Evolutionary conservation across 306 rosid genomes (phyloP), one percentile per base, ranked within the genome.

Genomic region (Castanea mollissima): DNA sequence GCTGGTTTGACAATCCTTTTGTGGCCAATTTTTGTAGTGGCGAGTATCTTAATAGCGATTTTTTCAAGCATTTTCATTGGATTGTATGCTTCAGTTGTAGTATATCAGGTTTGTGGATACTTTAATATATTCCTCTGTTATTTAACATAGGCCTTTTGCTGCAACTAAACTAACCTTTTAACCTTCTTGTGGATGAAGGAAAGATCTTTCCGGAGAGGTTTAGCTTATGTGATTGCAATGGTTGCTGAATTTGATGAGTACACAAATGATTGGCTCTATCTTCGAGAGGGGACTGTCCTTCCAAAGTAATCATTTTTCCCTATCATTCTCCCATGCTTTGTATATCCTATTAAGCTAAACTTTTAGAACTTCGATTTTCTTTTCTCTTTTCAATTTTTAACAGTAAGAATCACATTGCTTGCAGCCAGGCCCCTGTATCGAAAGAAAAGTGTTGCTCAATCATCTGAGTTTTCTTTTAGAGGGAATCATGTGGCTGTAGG

Each of bases 351-450:
- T 41, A 70, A 54, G 19, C 73, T 27, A 7, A 6, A 68, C 11
- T 34, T 51, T 51, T 27, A 71, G 18, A 32, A 18, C 46, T 69
- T 71, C 73, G 27, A 57, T 62, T 49, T 72, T 44, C 4, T 6
- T 27, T 34, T 20, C 32, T 71, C 75, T 35, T 79, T 75, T 8
- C 5, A 59, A 55, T 62, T 35, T 62, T 81, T 79, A 75, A 86
- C 79, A 67, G 78, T 76, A 59, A 32, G 79, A 75, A 65, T 80
- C 76, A 77, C 83, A 58, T 89, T 90, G 78, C 71, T 21, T 75
- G 88, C 93, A 87, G 93, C 97, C 98, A 93, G 98, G 98, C 98
- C 94, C 84, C 90, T 83, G 32, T 93, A 93, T 85, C 83, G 94
- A 67, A 93, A 89, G 85, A 88, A 77, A 80, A 51, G 31, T 79